A percentile compares a stretch with the other conserved stretches of the same genome.
These are phyloP conservation scores for Nyctanthes arbortristis DNA, from an alignment of 257 asterid species.

Conservation along the genomic window DNA sequence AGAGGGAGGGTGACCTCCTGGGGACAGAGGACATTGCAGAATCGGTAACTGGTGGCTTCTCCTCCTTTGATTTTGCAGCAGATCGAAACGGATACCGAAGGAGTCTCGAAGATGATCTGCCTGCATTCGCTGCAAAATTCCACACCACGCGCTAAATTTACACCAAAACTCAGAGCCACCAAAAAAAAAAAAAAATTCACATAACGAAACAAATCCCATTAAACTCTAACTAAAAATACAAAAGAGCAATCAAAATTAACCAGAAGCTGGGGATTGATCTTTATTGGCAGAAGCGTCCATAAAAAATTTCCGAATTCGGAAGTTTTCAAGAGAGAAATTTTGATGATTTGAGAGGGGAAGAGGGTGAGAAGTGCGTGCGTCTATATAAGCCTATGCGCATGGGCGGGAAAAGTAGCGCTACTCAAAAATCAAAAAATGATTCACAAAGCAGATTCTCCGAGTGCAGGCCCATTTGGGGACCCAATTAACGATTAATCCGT, in stretches of 20 bases:
- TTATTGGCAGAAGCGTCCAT: constrained; percentile 65
- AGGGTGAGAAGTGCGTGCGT: neutral
- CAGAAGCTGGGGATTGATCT: constrained; percentile 61
- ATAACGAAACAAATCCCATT: neutral
- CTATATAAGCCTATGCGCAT: neutral
- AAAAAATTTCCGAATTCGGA: constrained; percentile 7
- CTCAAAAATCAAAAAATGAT: neutral
- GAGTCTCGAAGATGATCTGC: constrained; percentile 63
- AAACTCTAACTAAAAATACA: neutral
- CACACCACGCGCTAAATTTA: no score
- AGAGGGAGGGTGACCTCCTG: constrained; percentile 39
- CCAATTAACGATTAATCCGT: neutral
- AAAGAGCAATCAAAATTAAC: constrained; percentile 31
- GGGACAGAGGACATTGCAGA: constrained; percentile 55
- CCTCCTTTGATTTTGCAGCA: constrained; percentile 55
- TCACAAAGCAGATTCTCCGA: neutral
- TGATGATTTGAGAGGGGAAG: neutral
- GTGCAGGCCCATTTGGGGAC: neutral
- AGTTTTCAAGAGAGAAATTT: neutral
- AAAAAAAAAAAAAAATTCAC: neutral
- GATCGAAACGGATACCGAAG: constrained; percentile 94
- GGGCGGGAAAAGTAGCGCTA: neutral
- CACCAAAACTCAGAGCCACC: no score
- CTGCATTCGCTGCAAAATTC: constrained; percentile 27
- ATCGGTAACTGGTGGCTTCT: constrained; percentile 60